phyloP scores from a whole-genome alignment of 1,284 basidiomycete species.

The Phlebopus sp. region DNA sequence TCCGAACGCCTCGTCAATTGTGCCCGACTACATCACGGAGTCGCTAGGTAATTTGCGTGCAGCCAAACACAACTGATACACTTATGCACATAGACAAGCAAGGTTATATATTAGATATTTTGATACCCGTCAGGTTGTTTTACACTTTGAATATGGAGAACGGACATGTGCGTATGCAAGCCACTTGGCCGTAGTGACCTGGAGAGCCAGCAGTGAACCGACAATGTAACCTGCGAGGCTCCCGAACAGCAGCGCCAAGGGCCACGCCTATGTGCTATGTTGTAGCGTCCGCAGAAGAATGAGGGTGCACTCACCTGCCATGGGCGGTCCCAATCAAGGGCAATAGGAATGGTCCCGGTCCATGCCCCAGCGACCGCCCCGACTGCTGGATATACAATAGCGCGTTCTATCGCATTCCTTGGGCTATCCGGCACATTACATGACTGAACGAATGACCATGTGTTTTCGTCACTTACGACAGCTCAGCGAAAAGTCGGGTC shows the following conservation, averaged over 20 bases:
- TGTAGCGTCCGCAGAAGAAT: background rate
- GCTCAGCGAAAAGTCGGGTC: conserved; percentile 76
- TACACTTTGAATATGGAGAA: conserved; percentile 15
- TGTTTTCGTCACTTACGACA: conserved; percentile 56
- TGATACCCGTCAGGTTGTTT: conserved; percentile 15
- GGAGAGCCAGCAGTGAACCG: conserved; percentile 57
- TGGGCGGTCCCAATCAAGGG: conserved; percentile 92
- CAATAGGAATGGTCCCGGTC: conserved; percentile 77
- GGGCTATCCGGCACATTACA: conserved; percentile 41
- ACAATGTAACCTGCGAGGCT: conserved; percentile 67
- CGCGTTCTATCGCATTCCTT: conserved; percentile 66
- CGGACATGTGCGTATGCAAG: conserved; percentile 39
- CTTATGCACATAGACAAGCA: conserved; percentile 12
- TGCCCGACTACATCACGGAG: conserved; percentile 80
- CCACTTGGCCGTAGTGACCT: conserved; percentile 43
- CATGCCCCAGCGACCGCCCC: conserved; percentile 77
- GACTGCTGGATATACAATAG: conserved; percentile 74
- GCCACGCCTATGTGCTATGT: conserved; percentile 60
- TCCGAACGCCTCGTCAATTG: conserved; percentile 62
- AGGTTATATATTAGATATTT: background rate
- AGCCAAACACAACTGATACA: conserved; percentile 17
- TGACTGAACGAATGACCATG: conserved; percentile 3
- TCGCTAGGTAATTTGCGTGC: conserved; percentile 74
- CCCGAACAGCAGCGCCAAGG: conserved; percentile 71
- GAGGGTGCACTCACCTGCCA: conserved; percentile 73